These are phyloP conservation scores for Citrus trifoliata DNA, from an alignment of 345 rosid genomes.

Conservation along the genomic window DNA sequence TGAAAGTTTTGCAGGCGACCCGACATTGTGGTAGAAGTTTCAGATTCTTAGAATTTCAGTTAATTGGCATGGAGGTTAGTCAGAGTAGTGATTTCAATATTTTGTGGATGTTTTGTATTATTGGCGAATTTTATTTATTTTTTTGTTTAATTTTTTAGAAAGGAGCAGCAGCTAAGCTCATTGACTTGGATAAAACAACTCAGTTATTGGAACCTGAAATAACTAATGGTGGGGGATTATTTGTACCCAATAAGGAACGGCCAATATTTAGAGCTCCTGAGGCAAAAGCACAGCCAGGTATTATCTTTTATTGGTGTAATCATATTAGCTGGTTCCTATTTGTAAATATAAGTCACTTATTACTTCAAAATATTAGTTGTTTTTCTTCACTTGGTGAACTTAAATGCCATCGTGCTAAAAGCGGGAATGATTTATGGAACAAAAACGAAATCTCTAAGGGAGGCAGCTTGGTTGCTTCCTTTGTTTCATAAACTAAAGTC, in stretches of 20 bases:
- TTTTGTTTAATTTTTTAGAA: slow-evolving; percentile 1
- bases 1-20: neutral
- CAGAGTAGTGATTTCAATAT: neutral
- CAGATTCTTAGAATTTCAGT: slow-evolving; percentile 1
- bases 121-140: neutral
- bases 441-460: neutral
- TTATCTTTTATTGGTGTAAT: neutral
- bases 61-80: slow-evolving; percentile 5
- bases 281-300: slow-evolving; percentile 47
- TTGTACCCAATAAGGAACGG: slow-evolving; percentile 42
- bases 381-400: neutral
- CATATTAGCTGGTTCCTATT: neutral
- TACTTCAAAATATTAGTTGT: neutral
- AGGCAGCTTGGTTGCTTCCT: neutral
- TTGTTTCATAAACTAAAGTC: neutral
- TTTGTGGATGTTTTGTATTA: neutral
- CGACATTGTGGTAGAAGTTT: neutral
- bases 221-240: slow-evolving; percentile 30
- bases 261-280: slow-evolving; percentile 52
- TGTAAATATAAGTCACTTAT: neutral
- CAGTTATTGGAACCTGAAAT: slow-evolving; percentile 38
- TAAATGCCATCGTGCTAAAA: neutral
- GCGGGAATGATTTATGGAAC: neutral
- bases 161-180: neutral
- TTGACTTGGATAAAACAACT: slow-evolving; percentile 32